phyloP scores from a whole-genome alignment of 2,329 filamentous ascomycete species.

The Pleomassaria siparia region DNA sequence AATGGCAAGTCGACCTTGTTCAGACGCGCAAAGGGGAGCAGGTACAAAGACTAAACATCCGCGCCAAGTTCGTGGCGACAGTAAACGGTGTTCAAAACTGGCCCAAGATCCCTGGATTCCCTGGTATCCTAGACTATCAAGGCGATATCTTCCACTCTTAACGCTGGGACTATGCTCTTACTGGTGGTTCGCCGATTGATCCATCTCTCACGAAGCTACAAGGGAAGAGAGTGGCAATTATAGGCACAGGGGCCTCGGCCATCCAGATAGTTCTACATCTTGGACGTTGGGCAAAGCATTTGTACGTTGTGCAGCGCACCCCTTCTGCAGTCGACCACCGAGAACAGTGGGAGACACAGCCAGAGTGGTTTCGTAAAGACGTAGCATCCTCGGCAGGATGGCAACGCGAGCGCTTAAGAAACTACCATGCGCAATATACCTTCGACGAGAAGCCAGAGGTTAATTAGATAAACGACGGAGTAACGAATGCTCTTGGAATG shows the following conservation, averaged over 20 bases:
- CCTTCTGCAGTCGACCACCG: conserved; percentile 42
- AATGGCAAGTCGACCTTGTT: conserved; percentile 16
- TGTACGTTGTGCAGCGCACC: conserved; percentile 58
- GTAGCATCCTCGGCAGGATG: conserved; percentile 46
- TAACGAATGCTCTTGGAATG: conserved; percentile 38
- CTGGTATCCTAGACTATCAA: conserved; percentile 40
- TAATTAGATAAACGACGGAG: conserved; percentile 53
- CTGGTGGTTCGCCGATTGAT: conserved; percentile 41
- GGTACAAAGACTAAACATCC: conserved; percentile 8
- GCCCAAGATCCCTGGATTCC: conserved; percentile 48
- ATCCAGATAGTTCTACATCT: conserved; percentile 42
- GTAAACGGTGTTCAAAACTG: conserved; percentile 44
- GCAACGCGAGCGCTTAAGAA: conserved; percentile 49
- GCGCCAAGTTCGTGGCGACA: conserved; percentile 10
- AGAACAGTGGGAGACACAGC: conserved; percentile 45
- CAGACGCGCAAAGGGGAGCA: conserved; percentile 9
- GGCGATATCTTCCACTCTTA: conserved; percentile 49
- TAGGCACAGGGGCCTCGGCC: conserved; percentile 38
- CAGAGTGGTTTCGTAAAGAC: conserved; percentile 43
- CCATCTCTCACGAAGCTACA: conserved; percentile 31
- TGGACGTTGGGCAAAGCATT: conserved; percentile 48
- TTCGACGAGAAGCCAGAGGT: conserved; percentile 32
- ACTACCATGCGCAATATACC: conserved; percentile 45
- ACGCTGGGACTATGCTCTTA: conserved; percentile 48
- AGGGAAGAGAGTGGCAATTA: conserved; percentile 38